phyloP scores from a whole-genome alignment of 2,329 filamentous ascomycete genomes.

The Stachybotrys echinatus region DNA sequence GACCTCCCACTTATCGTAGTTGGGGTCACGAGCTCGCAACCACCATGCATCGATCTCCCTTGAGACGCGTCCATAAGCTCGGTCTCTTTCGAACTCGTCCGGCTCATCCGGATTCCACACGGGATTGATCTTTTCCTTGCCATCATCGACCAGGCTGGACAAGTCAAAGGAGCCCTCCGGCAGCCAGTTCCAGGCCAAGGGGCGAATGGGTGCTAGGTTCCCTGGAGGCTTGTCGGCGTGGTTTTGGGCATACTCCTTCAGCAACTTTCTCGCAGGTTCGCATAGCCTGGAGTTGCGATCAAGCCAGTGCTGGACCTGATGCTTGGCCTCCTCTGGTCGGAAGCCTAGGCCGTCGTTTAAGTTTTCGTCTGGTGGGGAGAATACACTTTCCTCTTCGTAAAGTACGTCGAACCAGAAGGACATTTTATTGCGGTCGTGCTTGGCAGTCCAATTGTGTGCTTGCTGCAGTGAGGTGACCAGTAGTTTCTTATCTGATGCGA shows the following conservation, averaged over 20 bases:
- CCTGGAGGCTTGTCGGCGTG: constrained; percentile 44
- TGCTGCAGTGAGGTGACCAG: constrained; percentile 62
- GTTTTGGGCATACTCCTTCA: constrained; percentile 49
- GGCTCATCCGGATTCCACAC: constrained; percentile 46
- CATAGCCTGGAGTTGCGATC: constrained; percentile 56
- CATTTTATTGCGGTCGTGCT: constrained; percentile 66
- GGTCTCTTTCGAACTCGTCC: constrained; percentile 56
- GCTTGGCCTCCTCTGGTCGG: constrained; percentile 50
- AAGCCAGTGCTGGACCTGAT: constrained; percentile 58
- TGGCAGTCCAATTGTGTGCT: constrained; percentile 64
- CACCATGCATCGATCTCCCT: constrained; percentile 63
- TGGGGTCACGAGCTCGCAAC: constrained; percentile 54
- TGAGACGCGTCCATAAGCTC: constrained; percentile 54
- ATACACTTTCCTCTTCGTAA: constrained; percentile 50
- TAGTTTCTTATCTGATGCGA: constrained; percentile 55
- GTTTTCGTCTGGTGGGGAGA: constrained; percentile 44
- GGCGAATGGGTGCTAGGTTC: constrained; percentile 42
- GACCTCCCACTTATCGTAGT: constrained; percentile 53
- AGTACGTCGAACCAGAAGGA: constrained; percentile 62
- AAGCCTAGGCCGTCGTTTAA: constrained; percentile 49
- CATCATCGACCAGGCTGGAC: constrained; percentile 25
- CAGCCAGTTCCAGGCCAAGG: constrained; percentile 52
- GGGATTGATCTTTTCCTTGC: constrained; percentile 39
- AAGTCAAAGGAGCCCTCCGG: constrained; percentile 29
- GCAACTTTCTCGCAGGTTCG: constrained; percentile 46